Conservation (phyloP, 2,329 filamentous ascomycete species). For the Sphaerulina musiva region DNA sequence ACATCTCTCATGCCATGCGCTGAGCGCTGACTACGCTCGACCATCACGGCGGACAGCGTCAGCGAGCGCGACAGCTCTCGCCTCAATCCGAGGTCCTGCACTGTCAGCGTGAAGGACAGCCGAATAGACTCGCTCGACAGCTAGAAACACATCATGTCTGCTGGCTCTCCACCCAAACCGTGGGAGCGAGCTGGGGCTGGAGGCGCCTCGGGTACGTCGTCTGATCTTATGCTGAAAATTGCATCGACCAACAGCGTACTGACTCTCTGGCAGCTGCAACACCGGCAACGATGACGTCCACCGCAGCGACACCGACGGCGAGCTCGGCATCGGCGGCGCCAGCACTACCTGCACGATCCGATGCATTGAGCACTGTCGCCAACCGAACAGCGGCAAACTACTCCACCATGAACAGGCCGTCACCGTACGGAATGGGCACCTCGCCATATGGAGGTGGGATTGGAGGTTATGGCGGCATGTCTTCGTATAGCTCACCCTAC, state of each 20-base stretch:
- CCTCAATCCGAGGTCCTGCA: neutral
- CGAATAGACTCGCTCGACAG: neutral
- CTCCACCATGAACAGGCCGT: conserved; percentile 40
- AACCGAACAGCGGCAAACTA: conserved; percentile 86
- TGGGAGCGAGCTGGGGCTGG: conserved; percentile 78
- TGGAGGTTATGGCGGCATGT: conserved; percentile 32
- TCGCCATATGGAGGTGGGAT: conserved; percentile 49
- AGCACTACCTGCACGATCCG: conserved; percentile 71
- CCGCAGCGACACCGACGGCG: conserved; percentile 34
- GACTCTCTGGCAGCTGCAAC: conserved; percentile 39
- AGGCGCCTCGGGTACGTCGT: conserved; percentile 24
- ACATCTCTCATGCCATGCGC: conserved; percentile 9
- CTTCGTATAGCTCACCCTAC: conserved; percentile 37
- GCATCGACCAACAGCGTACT: conserved; percentile 15
- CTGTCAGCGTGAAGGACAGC: neutral
- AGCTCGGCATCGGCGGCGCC: conserved; percentile 49
- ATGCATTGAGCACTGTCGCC: conserved; percentile 68
- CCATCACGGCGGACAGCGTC: neutral
- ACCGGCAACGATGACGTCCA: conserved; percentile 36
- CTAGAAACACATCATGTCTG: conserved; percentile 7
- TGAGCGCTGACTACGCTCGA: neutral
- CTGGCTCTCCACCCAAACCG: conserved; percentile 79
- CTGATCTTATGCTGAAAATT: conserved; percentile 1
- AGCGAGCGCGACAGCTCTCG: neutral
- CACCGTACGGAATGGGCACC: conserved; percentile 35